Conservation (phyloP, 169 alveolate genomes). For the Eimeria zaria region DNA sequence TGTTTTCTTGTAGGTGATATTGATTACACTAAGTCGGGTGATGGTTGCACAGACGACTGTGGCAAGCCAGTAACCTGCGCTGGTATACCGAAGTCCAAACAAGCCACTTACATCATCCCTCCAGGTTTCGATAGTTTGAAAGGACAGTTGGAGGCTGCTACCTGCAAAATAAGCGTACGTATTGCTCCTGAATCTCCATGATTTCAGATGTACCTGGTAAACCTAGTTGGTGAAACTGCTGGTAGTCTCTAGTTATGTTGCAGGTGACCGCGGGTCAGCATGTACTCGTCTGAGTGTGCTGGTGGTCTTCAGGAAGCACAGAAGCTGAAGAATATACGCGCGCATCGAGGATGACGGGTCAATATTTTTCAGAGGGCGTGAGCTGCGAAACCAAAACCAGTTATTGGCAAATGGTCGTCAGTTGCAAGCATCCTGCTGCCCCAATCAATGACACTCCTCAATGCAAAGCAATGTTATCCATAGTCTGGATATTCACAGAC, state of each 20-base stretch:
- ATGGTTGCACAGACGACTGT: constrained; percentile 9
- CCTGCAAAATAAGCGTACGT: constrained; percentile 26
- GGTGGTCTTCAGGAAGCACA: neutral
- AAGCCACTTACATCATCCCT: neutral
- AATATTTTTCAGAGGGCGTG: neutral
- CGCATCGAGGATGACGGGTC: neutral
- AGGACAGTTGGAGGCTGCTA: neutral
- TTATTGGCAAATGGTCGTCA: neutral
- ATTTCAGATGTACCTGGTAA: neutral
- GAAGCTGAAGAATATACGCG: neutral
- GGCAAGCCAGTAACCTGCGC: neutral
- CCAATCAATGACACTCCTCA: neutral
- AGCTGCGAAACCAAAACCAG: neutral
- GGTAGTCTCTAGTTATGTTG: neutral
- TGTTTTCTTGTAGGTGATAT: neutral
- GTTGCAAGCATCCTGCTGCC: neutral
- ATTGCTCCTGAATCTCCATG: neutral
- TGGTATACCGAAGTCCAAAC: neutral
- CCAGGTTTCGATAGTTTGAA: neutral
- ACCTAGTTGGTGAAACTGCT: neutral
- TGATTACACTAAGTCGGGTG: constrained; percentile 1
- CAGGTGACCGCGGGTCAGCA: neutral
- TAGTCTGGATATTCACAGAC: neutral
- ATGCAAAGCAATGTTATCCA: neutral
- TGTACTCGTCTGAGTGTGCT: neutral